Percentiles rank a stretch among this genome's conserved stretches.
phyloP scores from a whole-genome alignment of 2,329 filamentous ascomycete genomes.

The Aureobasidium sp. region DNA sequence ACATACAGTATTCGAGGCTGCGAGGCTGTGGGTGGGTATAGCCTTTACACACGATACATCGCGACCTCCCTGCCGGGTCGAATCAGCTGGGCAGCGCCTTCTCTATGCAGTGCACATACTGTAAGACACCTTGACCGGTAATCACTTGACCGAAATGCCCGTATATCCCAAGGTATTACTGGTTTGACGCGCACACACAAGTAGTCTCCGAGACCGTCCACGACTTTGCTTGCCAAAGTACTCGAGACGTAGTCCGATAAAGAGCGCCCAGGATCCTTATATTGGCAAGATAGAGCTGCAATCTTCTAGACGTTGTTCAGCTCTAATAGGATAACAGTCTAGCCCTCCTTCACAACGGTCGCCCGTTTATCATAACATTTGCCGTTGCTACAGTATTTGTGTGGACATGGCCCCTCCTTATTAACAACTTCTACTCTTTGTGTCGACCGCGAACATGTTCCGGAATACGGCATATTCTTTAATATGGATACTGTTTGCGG shows the following conservation, averaged over 20 bases:
- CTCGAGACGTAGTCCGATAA: neutral
- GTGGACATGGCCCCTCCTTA: neutral
- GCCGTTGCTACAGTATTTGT: conserved; percentile 3
- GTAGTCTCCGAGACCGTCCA: neutral
- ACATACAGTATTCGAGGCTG: neutral
- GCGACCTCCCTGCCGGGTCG: neutral
- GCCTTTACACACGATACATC: neutral
- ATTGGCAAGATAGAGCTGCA: neutral
- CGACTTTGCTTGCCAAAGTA: neutral
- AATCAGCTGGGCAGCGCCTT: neutral
- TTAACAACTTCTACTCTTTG: neutral
- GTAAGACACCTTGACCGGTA: neutral
- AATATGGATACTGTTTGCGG: neutral
- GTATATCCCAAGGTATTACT: neutral
- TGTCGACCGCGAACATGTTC: neutral
- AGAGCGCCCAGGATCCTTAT: neutral
- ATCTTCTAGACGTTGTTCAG: neutral
- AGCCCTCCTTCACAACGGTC: neutral
- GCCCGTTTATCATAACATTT: conserved; percentile 2
- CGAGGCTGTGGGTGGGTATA: neutral
- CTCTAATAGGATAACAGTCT: neutral
- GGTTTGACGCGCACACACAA: neutral
- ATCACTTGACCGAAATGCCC: neutral
- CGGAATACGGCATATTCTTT: neutral
- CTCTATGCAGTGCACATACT: neutral